Evolutionary conservation across 345 rosid species (phyloP).

Genomic region (Acer yangbiense): DNA sequence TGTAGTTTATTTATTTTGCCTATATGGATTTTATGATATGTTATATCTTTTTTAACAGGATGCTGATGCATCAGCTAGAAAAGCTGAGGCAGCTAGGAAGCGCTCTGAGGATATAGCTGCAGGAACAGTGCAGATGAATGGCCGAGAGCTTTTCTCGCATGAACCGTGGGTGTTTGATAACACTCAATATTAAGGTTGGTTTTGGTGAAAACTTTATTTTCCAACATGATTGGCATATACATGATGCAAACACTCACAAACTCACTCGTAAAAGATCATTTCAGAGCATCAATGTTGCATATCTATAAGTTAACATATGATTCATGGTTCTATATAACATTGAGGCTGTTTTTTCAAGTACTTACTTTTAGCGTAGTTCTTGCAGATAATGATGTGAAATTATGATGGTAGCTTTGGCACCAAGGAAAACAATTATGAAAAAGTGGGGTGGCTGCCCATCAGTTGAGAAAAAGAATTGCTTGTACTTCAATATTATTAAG

Average conservation of each 20-base stretch:
- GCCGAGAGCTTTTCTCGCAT: conserved; percentile 83
- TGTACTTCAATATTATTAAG: background rate
- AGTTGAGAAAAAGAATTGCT: background rate
- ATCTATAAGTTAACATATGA: background rate
- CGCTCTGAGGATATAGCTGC: conserved; percentile 80
- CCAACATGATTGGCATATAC: background rate
- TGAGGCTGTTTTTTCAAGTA: background rate
- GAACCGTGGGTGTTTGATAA: conserved; percentile 89
- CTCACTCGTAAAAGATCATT: background rate
- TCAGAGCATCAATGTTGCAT: background rate
- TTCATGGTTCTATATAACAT: background rate
- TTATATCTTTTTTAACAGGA: conserved; percentile 45
- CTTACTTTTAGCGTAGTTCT: background rate
- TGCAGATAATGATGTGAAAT: background rate
- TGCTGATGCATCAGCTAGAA: conserved; percentile 56
- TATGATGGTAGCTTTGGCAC: background rate
- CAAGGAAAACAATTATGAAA: background rate
- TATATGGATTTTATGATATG: background rate
- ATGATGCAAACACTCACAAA: background rate
- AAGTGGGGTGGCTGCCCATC: background rate
- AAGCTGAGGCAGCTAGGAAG: conserved; percentile 79
- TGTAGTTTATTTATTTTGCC: background rate
- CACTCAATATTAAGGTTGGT: conserved; percentile 46
- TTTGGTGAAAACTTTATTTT: background rate
- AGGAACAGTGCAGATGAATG: conserved; percentile 76